These are phyloP conservation scores for Hylodesmum podocarpum DNA, from an alignment of 306 rosid species.

Conservation along the genomic window DNA sequence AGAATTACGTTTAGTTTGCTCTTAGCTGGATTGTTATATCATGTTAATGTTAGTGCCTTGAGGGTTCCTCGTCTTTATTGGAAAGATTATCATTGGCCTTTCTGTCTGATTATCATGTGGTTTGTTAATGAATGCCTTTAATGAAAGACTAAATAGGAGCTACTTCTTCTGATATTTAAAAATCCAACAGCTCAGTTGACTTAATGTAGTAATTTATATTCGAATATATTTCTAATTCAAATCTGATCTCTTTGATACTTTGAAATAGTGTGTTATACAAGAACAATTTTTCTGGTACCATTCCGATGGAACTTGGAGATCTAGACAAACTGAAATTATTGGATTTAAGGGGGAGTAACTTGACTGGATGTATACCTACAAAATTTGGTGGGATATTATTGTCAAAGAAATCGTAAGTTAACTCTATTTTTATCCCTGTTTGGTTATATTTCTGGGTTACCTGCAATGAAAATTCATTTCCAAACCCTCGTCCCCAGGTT, in stretches of 20 bases:
- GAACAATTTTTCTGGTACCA: constrained; percentile 66
- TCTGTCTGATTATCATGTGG: background rate
- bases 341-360: constrained; percentile 74
- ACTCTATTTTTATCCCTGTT: constrained; percentile 12
- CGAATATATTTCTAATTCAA: constrained; percentile 2
- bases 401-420: constrained; percentile 68
- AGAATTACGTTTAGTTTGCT: background rate
- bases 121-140: background rate
- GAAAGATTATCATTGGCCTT: background rate
- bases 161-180: background rate
- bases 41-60: background rate
- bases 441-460: constrained; percentile 20
- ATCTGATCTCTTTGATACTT: constrained; percentile 28
- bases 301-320: constrained; percentile 74
- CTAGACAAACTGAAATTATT: constrained; percentile 60
- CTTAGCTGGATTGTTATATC: background rate
- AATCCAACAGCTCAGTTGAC: background rate
- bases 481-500: constrained; percentile 60
- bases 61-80: background rate
- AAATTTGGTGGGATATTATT: constrained; percentile 44
- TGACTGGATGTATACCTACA: constrained; percentile 63
- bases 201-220: constrained; percentile 1
- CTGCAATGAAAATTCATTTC: constrained; percentile 22
- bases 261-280: constrained; percentile 60
- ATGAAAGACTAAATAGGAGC: constrained; percentile 12